Base-by-base conservation (phyloP, 768 basidiomycete species). In the Lactarius psammicola region DNA sequence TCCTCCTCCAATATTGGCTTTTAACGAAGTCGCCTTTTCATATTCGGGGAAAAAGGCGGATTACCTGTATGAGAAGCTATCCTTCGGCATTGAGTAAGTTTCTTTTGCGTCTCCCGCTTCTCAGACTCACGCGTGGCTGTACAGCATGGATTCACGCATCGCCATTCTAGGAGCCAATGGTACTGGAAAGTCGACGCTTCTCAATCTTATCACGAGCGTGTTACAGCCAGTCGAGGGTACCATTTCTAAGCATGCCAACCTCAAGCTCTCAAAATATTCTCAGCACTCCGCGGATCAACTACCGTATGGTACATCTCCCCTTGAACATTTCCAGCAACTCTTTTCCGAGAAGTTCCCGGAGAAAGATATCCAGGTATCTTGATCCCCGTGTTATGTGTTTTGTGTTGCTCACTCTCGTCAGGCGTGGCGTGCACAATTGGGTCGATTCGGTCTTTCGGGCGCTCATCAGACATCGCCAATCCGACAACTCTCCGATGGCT, bases 221-320 rank as follows among this genome's bases (percentile, higher is more conserved):
- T 83, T 95, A 44, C 88, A 90, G 64, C 94, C 96, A 1, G 79
- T 78, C 69, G 84, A 90, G 75, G 97, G 97, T 59, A 94, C 92
- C 44, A 76, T 99, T 71, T 91, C 90, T 58, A 93, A 93, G 73
- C 97, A 99, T 76, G 81, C 89, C 51, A 83, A 82, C 23, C 85
- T 99, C 71, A 99, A 99, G 78, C 86, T 99, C 65, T 92, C 95
- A 70, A 99, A 98, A 78, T 99, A 99, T 82, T 94, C 92, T 6
- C 97, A 99, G 80, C 97, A 99, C 81, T 93, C 90, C 61, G 95
- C 97, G 33, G 97, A 99, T 78, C 97, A 99, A 77, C 86, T 99
- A 11, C 97, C 97, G 30, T 99, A 97, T 77, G 88, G 95, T 68
- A 84, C 84, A 74, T 81, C 86, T 30, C 95, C 97, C 3, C 82